Base-by-base conservation (phyloP, 768 basidiomycete species). In the Russula virescens region DNA sequence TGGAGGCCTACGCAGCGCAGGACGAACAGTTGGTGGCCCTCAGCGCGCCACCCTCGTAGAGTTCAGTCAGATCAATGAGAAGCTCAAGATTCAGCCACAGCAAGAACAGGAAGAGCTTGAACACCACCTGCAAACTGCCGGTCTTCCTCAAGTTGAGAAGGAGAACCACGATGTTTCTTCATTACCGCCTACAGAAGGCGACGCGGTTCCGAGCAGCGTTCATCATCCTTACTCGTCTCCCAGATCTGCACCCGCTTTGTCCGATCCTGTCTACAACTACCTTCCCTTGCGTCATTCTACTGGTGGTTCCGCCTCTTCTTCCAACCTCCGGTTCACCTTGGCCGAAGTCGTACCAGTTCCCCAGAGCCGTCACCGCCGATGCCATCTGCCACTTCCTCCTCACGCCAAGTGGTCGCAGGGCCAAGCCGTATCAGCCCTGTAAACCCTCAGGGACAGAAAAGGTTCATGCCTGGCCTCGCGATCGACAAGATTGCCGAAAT, bases 401-500 rank as follows among this genome's bases (percentile, higher is more conserved):
- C 58, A 10, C 64, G 66, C 19, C 64, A 66, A 52, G 11, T 67
- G 19, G 51, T 55, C 49, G 55, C 60, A 7, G 66, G 66, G 10
- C 56, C 64, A 23, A 67, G 51, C 45, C 68, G 68, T 31, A 26
- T 64, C 49, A 58, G 57, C n/a, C 64, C 67, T 8, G 75, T 42
- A 62, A 53, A 64, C 23, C 60, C 63, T 11, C 54, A 42, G 21
- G 61, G 38, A 28, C 63, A 56, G 35, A 67, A 62, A 48, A 67
- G 66, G 57, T 66, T 62, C 26, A 45, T 60, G 3, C 61, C 68
- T 34, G 61, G 70, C 19, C 67, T 71, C 26, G 73, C 75, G 28
- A 75, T 81, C 53, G 82, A 83, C 66, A 78, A 80, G 58, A 81
- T 83, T 34, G 78, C 77, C 46, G 78, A 81, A 66, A 60, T 71